Percentiles rank a stretch among this genome's conserved stretches.
Conservation (phyloP, 192 early-diverging fungal genomes). For the Entomortierella lignicola region DNA sequence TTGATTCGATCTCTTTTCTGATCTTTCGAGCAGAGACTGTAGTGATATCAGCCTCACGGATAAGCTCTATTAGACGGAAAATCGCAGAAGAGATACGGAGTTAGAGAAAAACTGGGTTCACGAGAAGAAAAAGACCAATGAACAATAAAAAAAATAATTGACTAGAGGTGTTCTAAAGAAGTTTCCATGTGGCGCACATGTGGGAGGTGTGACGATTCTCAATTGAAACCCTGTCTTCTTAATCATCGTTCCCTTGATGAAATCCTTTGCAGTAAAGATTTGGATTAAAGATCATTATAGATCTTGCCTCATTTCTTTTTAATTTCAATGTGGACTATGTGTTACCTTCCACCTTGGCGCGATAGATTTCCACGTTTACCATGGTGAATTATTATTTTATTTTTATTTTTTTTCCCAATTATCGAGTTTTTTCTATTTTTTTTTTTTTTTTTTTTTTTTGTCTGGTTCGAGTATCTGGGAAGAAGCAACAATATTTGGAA, state of each 20-base stretch:
- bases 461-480: not conserved
- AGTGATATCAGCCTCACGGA: conserved; percentile 48
- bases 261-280: no score
- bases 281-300: no score
- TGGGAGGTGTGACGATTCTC: no score
- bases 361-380: conserved; percentile 33
- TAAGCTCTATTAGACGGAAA: conserved; percentile 23
- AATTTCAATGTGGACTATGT: not conserved
- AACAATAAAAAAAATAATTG: no score
- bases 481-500: no score
- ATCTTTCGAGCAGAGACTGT: conserved; percentile 51
- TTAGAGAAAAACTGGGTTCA: not conserved
- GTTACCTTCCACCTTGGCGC: conserved; percentile 40
- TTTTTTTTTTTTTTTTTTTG: not conserved
- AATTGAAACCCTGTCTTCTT: no score
- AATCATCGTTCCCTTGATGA: no score
- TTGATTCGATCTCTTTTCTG: conserved; percentile 45
- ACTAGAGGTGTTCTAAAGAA: no score
- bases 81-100: not conserved
- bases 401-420: no score
- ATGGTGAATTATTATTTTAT: conserved; percentile 6
- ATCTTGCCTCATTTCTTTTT: not conserved
- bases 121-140: not conserved
- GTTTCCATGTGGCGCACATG: no score
- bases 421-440: no score